phyloP scores from a whole-genome alignment of 495 filamentous ascomycete species.

The Penicillium arizonense region DNA sequence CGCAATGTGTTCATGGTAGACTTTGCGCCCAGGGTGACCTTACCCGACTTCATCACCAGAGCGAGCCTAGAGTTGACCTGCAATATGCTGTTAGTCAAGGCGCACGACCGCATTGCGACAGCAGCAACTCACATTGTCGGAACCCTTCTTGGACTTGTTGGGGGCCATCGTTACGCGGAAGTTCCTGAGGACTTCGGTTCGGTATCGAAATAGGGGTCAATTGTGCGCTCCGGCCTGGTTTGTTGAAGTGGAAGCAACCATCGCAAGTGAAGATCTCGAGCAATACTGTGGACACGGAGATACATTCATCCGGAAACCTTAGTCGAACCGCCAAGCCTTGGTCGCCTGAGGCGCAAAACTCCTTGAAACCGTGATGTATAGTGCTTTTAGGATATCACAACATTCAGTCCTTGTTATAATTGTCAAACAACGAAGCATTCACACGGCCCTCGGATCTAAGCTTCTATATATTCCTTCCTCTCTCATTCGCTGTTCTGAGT shows the following conservation, averaged over 20 bases:
- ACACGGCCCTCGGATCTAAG: not conserved
- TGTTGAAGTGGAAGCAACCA: slow-evolving; percentile 15
- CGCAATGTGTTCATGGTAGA: slow-evolving; percentile 94
- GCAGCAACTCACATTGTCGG: slow-evolving; percentile 57
- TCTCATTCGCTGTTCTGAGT: not conserved
- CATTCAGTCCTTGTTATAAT: not conserved
- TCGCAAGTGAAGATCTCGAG: too few relatives aligned
- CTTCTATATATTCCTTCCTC: not conserved
- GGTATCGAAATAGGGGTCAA: slow-evolving; percentile 13
- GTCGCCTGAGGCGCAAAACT: not conserved
- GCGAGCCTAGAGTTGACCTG: slow-evolving; percentile 79
- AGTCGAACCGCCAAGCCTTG: too few relatives aligned
- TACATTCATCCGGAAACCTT: not conserved
- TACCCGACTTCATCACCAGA: slow-evolving; percentile 95
- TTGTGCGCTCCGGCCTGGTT: slow-evolving; percentile 39
- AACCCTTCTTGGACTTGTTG: slow-evolving; percentile 91
- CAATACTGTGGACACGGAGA: not conserved
- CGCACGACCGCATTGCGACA: not conserved
- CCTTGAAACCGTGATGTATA: not conserved
- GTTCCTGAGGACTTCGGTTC: slow-evolving; percentile 24
- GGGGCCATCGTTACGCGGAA: slow-evolving; percentile 73
- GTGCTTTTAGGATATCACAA: not conserved
- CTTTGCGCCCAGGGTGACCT: slow-evolving; percentile 88
- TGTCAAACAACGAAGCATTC: not conserved
- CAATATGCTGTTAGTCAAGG: slow-evolving; percentile 3